phyloP scores from a whole-genome alignment of 345 rosid species.

The Hibiscus syriacus region DNA sequence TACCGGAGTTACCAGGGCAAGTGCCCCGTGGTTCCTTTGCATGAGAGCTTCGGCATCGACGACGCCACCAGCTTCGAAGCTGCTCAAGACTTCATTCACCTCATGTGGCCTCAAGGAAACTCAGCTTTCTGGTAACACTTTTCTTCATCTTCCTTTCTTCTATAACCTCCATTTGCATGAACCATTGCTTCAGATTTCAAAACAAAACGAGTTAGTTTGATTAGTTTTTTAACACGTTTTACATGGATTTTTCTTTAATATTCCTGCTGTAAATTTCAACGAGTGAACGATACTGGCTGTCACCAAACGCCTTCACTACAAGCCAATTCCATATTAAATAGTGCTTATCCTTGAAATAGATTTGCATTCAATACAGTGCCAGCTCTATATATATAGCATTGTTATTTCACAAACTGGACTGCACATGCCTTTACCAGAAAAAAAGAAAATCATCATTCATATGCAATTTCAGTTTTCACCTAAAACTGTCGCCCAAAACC shows the following conservation, averaged over 20 bases:
- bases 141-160: not conserved
- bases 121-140: not conserved
- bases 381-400: not conserved
- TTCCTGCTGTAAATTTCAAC: no score
- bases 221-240: no score
- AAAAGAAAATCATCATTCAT: not conserved
- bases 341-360: constrained; percentile 3
- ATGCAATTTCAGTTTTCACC: no score
- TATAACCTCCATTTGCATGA: no score
- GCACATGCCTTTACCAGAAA: constrained; percentile 9
- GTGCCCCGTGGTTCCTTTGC: constrained; percentile 4
- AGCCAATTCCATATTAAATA: constrained; percentile 6
- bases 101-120: constrained; percentile 18
- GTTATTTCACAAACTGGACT: not conserved
- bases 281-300: no score
- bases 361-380: constrained; percentile 6
- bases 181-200: no score
- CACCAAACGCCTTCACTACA: constrained; percentile 10
- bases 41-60: constrained; percentile 12
- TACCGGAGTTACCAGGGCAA: constrained; percentile 2
- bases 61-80: not conserved
- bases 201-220: not conserved
- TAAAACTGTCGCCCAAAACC: no score
- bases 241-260: no score
- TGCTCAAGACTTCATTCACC: not conserved